A percentile compares a stretch with the other conserved stretches of the same genome.
Conservation (phyloP, 768 basidiomycete species). For the Lentinula detonsa region DNA sequence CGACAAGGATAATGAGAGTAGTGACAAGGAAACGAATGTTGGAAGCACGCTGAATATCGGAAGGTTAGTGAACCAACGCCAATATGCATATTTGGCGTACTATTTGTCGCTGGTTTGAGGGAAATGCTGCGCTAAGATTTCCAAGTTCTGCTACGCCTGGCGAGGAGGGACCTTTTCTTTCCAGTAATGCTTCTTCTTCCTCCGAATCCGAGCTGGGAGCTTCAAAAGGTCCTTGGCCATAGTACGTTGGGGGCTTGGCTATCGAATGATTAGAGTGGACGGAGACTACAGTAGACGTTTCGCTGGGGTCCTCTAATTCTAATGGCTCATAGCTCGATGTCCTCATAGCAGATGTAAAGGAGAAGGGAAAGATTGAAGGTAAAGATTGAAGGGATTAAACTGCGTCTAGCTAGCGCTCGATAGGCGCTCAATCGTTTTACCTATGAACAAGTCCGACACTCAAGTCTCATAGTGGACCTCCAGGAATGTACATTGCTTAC, state of each 20-base stretch:
- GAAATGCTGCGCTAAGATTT: background rate
- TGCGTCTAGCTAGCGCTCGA: background rate
- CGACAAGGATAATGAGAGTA: slow-evolving; percentile 52
- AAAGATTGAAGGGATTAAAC: background rate
- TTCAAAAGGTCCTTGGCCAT: slow-evolving; percentile 50
- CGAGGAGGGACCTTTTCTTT: slow-evolving; percentile 22
- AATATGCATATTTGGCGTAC: background rate
- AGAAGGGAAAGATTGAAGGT: background rate
- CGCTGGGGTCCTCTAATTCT: slow-evolving; percentile 5
- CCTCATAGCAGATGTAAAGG: slow-evolving; percentile 1
- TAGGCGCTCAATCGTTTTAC: background rate
- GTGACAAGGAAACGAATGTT: slow-evolving; percentile 60
- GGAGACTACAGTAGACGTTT: slow-evolving; percentile 6
- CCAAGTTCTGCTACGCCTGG: slow-evolving; percentile 16
- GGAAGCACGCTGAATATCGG: slow-evolving; percentile 33
- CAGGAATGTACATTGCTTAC: too few relatives aligned
- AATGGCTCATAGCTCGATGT: slow-evolving; percentile 6
- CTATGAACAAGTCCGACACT: too few relatives aligned
- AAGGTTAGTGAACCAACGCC: background rate
- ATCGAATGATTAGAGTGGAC: background rate
- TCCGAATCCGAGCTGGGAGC: slow-evolving; percentile 52
- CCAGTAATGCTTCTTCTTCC: slow-evolving; percentile 29
- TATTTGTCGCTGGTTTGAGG: background rate
- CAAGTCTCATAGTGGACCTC: too few relatives aligned
- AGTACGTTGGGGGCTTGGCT: slow-evolving; percentile 26